phyloP scores from a whole-genome alignment of 2,329 filamentous ascomycete genomes.

The Claviceps maximensis region DNA sequence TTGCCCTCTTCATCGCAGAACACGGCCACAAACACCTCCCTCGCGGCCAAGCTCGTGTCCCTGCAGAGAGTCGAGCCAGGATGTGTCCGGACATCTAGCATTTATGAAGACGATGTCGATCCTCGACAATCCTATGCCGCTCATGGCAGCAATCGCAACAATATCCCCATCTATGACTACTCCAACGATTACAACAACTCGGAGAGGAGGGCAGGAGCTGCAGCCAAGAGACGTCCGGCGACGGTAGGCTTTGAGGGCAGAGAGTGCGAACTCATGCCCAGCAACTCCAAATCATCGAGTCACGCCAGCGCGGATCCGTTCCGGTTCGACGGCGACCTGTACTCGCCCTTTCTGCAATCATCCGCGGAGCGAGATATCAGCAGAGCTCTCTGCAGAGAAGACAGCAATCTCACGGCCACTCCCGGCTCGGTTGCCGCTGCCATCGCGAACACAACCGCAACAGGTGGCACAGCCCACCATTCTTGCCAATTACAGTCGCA shows the following conservation, averaged over 20 bases:
- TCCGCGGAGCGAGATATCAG: constrained; percentile 31
- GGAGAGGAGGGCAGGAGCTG: neutral
- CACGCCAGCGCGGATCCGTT: constrained; percentile 30
- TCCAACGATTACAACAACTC: neutral
- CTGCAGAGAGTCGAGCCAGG: neutral
- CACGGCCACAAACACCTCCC: neutral
- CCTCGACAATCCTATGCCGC: neutral
- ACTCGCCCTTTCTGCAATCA: constrained; percentile 24
- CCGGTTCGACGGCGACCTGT: constrained; percentile 28
- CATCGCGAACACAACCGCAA: neutral
- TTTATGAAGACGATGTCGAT: constrained; percentile 2
- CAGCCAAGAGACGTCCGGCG: constrained; percentile 5
- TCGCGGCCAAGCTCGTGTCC: neutral
- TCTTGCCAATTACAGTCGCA: neutral
- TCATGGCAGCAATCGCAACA: neutral
- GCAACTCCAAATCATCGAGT: constrained; percentile 19
- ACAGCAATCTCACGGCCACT: constrained; percentile 9
- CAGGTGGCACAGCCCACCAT: constrained; percentile 1
- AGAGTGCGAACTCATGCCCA: constrained; percentile 5
- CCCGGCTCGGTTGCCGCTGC: neutral
- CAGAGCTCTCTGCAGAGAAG: constrained; percentile 21
- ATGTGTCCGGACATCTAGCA: constrained; percentile 3
- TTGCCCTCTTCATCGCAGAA: neutral
- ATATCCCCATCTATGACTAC: neutral
- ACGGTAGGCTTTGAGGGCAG: constrained; percentile 4